Conservation (phyloP, 1,284 basidiomycete genomes). For the Xerocomus tenax region DNA sequence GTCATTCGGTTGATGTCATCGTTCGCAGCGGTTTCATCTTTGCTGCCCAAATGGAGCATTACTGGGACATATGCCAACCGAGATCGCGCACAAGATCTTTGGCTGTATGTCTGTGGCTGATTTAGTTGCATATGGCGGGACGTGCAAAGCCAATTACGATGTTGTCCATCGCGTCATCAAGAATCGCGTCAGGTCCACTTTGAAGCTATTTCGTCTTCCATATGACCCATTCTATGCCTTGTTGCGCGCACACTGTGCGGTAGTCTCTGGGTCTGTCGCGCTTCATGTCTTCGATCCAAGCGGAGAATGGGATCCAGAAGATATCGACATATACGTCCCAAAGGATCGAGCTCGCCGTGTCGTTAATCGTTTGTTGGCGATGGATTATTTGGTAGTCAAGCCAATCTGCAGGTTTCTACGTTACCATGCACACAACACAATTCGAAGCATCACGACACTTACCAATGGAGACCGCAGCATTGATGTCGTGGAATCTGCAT, state of each 20-base stretch:
- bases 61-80: background rate
- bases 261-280: background rate
- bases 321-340: background rate
- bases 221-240: background rate
- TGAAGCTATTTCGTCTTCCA: background rate
- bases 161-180: background rate
- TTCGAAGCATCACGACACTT: background rate
- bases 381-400: background rate
- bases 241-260: background rate
- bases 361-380: background rate
- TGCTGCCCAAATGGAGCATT: background rate
- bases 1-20: too few relatives aligned
- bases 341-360: background rate
- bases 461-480: background rate
- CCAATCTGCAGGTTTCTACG: too few relatives aligned
- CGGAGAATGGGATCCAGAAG: background rate
- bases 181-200: background rate
- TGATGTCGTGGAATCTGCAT: background rate
- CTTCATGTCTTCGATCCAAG: background rate
- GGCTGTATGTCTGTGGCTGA: background rate
- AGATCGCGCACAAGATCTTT: background rate
- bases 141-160: background rate
- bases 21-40: too few relatives aligned
- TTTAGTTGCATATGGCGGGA: background rate
- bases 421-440: background rate